A percentile compares a stretch with the other conserved stretches of the same genome.
Evolutionary conservation across 768 basidiomycete genomes (phyloP).

Genomic region (Chalciporus sphaerocephalus): DNA sequence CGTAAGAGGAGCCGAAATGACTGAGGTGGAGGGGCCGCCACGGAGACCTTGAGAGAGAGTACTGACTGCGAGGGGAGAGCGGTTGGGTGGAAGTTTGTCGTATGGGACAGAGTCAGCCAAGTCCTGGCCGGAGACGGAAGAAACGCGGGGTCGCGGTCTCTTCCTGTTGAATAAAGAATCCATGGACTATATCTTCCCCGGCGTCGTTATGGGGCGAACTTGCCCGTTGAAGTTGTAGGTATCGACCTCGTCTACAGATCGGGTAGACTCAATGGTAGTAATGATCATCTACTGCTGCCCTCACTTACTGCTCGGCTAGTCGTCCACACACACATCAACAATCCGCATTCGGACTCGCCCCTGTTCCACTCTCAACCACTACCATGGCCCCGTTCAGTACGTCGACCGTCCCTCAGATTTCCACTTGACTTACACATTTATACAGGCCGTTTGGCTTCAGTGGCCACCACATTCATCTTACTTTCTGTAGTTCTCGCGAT

Average conservation of each 20-base stretch:
- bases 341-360: background rate
- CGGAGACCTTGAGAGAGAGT: conserved; percentile 54
- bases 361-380: background rate
- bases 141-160: conserved; percentile 54
- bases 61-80: conserved; percentile 55
- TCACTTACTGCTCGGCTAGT: background rate
- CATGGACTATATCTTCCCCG: conserved; percentile 40
- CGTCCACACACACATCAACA: conserved; percentile 26
- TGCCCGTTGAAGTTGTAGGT: conserved; percentile 5
- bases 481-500: background rate
- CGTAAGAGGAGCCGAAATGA: conserved; percentile 78
- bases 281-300: background rate
- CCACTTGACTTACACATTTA: background rate
- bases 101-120: conserved; percentile 71
- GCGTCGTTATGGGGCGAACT: conserved; percentile 15
- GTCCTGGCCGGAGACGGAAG: conserved; percentile 58
- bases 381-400: background rate
- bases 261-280: no score
- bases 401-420: background rate
- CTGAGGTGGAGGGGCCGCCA: conserved; percentile 29
- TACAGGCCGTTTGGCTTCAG: background rate
- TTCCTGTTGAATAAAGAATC: conserved; percentile 64
- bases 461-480: background rate
- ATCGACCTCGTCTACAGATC: background rate
- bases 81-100: conserved; percentile 57